Percentiles rank a stretch among this genome's conserved stretches.
phyloP scores from a whole-genome alignment of 2,329 filamentous ascomycete genomes.

The Sclerotinia borealis region DNA sequence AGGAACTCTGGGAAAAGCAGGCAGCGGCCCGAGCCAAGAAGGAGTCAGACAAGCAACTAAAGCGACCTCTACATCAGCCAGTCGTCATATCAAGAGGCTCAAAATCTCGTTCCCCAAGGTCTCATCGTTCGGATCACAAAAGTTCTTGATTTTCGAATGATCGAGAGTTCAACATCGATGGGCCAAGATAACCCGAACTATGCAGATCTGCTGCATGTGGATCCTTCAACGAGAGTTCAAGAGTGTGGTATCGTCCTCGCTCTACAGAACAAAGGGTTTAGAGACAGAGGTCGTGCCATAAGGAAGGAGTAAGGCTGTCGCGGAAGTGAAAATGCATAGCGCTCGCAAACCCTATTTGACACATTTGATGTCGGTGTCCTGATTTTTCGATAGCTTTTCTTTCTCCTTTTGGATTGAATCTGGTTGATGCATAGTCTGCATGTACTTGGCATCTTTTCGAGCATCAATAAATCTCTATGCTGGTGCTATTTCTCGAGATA shows the following conservation, averaged over 20 bases:
- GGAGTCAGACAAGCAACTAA: constrained; percentile 44
- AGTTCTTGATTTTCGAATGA: constrained; percentile 22
- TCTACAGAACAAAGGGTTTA: background rate
- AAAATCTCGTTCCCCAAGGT: constrained; percentile 18
- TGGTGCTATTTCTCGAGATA: background rate
- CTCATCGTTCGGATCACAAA: constrained; percentile 21
- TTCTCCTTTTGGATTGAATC: background rate
- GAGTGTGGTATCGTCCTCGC: background rate
- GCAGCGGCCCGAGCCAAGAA: constrained; percentile 42
- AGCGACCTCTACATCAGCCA: constrained; percentile 52
- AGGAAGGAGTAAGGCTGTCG: background rate
- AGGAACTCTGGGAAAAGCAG: constrained; percentile 52
- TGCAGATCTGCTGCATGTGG: background rate
- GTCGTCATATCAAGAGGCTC: constrained; percentile 43
- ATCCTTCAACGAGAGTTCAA: constrained; percentile 4
- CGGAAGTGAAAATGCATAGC: background rate
- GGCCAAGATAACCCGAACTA: constrained; percentile 16
- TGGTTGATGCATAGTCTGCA: background rate
- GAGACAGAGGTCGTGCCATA: background rate
- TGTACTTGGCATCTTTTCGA: background rate
- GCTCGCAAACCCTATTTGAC: background rate
- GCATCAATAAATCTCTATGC: background rate
- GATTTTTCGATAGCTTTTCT: background rate
- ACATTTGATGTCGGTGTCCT: background rate
- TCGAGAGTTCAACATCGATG: constrained; percentile 16